A percentile compares a stretch with the other conserved stretches of the same genome.
phyloP scores from a whole-genome alignment of 176 grass and related monocot genomes.

The Musa itinerans region DNA sequence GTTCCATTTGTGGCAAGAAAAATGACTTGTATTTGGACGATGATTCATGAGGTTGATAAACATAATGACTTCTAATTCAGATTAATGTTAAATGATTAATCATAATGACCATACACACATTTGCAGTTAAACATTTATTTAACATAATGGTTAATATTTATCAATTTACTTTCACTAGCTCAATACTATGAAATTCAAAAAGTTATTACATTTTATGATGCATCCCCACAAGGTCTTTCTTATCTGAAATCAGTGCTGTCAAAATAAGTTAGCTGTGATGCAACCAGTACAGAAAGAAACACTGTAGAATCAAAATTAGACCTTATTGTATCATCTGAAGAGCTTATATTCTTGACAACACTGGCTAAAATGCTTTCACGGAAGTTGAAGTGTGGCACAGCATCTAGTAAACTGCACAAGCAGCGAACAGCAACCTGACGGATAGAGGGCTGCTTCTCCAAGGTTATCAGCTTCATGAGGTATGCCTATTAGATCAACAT shows the following conservation, averaged over 20 bases:
- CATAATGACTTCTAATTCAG: neutral
- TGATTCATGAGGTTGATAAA: neutral
- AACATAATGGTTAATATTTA: too few relatives aligned
- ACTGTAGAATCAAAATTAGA: neutral
- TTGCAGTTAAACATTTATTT: neutral
- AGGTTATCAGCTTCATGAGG: conserved; percentile 52
- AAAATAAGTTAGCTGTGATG: neutral
- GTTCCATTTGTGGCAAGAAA: neutral
- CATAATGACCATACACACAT: neutral
- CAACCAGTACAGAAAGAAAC: too few relatives aligned
- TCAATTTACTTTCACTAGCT: too few relatives aligned
- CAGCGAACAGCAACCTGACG: conserved; percentile 60
- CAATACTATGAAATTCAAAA: too few relatives aligned
- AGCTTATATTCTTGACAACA: conserved; percentile 81
- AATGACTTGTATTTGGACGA: neutral
- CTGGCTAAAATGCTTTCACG: conserved; percentile 63
- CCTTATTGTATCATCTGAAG: conserved; percentile 74
- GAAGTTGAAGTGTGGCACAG: conserved; percentile 85
- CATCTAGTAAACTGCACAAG: conserved; percentile 67
- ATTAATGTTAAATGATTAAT: neutral
- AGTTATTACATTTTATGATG: neutral
- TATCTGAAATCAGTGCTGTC: neutral
- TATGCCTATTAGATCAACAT: conserved; percentile 54
- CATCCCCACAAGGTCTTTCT: neutral
- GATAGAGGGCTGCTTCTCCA: conserved; percentile 59